A percentile compares a stretch with the other conserved stretches of the same genome.
phyloP scores from a whole-genome alignment of 129 eudicot genomes.

The Flaveria brownii region DNA sequence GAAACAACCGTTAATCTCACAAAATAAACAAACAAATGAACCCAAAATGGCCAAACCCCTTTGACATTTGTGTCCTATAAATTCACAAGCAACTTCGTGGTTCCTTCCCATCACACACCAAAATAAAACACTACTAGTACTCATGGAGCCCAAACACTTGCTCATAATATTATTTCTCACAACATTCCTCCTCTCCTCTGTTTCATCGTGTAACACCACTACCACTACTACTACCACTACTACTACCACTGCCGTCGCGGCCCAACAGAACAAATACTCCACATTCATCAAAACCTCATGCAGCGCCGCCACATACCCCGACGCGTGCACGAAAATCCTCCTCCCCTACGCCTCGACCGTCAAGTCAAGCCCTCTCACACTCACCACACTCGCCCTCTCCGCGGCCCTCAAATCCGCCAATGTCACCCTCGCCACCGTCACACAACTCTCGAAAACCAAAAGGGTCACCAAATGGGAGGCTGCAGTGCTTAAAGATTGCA shows the following conservation, averaged over 20 bases:
- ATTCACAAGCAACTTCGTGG: slow-evolving; percentile 29
- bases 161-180: slow-evolving; percentile 16
- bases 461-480: slow-evolving; percentile 49
- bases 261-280: slow-evolving; percentile 35
- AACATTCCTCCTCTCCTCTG: neutral
- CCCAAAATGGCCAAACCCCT: neutral
- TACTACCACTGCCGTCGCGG: neutral
- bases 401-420: slow-evolving; percentile 52
- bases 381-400: slow-evolving; percentile 48
- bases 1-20: neutral
- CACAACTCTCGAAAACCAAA: slow-evolving; percentile 32
- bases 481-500: slow-evolving; percentile 57
- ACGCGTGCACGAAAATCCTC: slow-evolving; percentile 56
- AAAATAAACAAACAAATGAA: neutral
- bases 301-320: slow-evolving; percentile 58
- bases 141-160: slow-evolving; percentile 27
- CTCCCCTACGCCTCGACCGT: slow-evolving; percentile 61
- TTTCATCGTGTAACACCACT: neutral
- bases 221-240: neutral
- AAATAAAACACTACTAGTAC: neutral
- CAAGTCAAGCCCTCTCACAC: slow-evolving; percentile 39
- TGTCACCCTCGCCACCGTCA: slow-evolving; percentile 43
- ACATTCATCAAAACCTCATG: slow-evolving; percentile 61
- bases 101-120: slow-evolving; percentile 30
- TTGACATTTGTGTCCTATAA: slow-evolving; percentile 26